Evolutionary conservation across 345 rosid genomes (phyloP).

Genomic region (Geranium rotundifolium): DNA sequence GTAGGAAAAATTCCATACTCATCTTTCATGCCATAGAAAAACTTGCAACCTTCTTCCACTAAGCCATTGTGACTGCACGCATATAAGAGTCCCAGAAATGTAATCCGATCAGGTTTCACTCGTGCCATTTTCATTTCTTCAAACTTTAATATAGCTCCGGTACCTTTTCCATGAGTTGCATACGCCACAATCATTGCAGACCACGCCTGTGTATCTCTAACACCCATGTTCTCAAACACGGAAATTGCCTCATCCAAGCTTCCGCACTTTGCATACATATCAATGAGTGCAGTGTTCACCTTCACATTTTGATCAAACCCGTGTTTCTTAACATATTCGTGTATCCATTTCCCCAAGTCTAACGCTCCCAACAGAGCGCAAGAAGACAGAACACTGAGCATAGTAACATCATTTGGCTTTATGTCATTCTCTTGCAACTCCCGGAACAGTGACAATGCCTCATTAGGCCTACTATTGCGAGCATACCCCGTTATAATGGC

Average conservation of each 20-base stretch:
- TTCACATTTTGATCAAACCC: slow-evolving; percentile 41
- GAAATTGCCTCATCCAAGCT: slow-evolving; percentile 58
- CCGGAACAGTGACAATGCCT: slow-evolving; percentile 56
- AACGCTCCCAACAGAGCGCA: slow-evolving; percentile 76
- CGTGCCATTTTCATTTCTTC: slow-evolving; percentile 44
- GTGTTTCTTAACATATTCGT: slow-evolving; percentile 49
- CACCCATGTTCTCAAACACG: slow-evolving; percentile 40
- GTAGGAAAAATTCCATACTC: slow-evolving; percentile 36
- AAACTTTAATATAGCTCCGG: slow-evolving; percentile 43
- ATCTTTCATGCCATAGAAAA: slow-evolving; percentile 45
- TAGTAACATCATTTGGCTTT: slow-evolving; percentile 60
- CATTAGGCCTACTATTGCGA: slow-evolving; percentile 57
- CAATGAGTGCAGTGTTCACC: slow-evolving; percentile 68
- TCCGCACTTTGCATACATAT: slow-evolving; percentile 93
- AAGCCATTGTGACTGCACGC: slow-evolving; percentile 85
- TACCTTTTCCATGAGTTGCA: slow-evolving; percentile 69
- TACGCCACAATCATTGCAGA: slow-evolving; percentile 78
- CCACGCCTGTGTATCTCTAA: slow-evolving; percentile 75
- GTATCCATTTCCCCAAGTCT: slow-evolving; percentile 79
- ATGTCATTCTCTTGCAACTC: slow-evolving; percentile 51
- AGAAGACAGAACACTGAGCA: slow-evolving; percentile 67
- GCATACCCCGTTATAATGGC: slow-evolving; percentile 63
- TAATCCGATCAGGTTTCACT: slow-evolving; percentile 49
- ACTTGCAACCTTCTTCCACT: slow-evolving; percentile 46
- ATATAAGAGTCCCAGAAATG: slow-evolving; percentile 65